These are phyloP conservation scores for Erodium maritimum DNA, from an alignment of 345 rosid species.

Conservation along the genomic window DNA sequence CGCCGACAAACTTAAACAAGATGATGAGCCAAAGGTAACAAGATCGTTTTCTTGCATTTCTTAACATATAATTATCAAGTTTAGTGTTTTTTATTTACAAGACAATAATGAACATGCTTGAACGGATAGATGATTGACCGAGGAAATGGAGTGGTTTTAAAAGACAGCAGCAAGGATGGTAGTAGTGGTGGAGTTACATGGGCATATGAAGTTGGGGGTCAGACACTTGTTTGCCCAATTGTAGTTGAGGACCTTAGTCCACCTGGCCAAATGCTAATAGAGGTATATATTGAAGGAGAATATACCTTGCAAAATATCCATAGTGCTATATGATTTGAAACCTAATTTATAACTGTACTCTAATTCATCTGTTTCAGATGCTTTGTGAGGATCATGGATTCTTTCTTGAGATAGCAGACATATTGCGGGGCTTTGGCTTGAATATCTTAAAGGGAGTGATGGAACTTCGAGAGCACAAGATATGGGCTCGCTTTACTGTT, in stretches of 20 bases:
- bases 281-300: constrained; percentile 26
- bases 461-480: constrained; percentile 46
- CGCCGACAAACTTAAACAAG: constrained; percentile 66
- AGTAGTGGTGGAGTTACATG: constrained; percentile 52
- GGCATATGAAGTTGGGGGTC: constrained; percentile 77
- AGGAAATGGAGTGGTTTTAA: constrained; percentile 19
- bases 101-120: constrained; percentile 1
- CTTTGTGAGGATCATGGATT: constrained; percentile 62
- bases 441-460: constrained; percentile 70
- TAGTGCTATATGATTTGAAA: constrained; percentile 1
- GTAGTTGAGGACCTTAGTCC: constrained; percentile 63
- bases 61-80: neutral
- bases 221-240: constrained; percentile 59
- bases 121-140: constrained; percentile 25
- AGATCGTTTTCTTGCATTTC: constrained; percentile 6
- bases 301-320: neutral
- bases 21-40: constrained; percentile 54
- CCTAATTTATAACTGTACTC: neutral
- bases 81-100: constrained; percentile 8
- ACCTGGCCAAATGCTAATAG: constrained; percentile 77
- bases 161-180: constrained; percentile 15
- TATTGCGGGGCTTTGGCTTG: constrained; percentile 58
- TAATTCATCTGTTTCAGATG: constrained; percentile 38
- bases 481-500: constrained; percentile 78
- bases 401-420: constrained; percentile 77